Evolutionary conservation across 371 early-diverging fungal species (phyloP).

Genomic region (Apophysomyces elegans): DNA sequence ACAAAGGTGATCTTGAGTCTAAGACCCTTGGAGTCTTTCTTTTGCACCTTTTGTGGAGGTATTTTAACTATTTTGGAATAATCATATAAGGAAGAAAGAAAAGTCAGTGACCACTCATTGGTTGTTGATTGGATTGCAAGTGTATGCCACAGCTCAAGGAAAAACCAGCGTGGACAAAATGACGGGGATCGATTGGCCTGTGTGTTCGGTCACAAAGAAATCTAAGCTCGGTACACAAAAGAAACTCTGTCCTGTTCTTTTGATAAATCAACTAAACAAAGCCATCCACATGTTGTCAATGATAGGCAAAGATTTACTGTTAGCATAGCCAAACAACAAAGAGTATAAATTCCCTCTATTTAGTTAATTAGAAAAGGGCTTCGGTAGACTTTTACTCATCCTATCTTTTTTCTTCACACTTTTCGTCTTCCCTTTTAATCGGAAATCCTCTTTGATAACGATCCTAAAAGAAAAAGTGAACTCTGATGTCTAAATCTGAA

Average conservation of each 20-base stretch:
- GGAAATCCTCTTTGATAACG: too few species aligned
- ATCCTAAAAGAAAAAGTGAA: neutral
- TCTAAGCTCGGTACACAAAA: neutral
- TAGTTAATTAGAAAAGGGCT: neutral
- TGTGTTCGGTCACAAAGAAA: neutral
- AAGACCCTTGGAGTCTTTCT: neutral
- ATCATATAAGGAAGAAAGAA: neutral
- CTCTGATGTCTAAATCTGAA: neutral
- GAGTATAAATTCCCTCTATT: conserved; percentile 1
- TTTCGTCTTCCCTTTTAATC: neutral
- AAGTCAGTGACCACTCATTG: neutral
- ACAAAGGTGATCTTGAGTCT: neutral
- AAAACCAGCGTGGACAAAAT: conserved; percentile 4
- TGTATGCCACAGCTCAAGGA: neutral
- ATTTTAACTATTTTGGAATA: neutral
- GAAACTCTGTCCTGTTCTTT: neutral
- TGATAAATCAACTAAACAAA: neutral
- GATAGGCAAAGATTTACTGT: conserved; percentile 5
- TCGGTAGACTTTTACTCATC: neutral
- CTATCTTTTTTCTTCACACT: neutral
- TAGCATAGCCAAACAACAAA: neutral
- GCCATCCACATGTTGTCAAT: conserved; percentile 8
- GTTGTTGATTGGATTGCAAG: neutral
- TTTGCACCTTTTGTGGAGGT: neutral
- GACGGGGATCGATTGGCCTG: neutral